phyloP scores from a whole-genome alignment of 257 asterid species.

The Plectranthus barbatus region DNA sequence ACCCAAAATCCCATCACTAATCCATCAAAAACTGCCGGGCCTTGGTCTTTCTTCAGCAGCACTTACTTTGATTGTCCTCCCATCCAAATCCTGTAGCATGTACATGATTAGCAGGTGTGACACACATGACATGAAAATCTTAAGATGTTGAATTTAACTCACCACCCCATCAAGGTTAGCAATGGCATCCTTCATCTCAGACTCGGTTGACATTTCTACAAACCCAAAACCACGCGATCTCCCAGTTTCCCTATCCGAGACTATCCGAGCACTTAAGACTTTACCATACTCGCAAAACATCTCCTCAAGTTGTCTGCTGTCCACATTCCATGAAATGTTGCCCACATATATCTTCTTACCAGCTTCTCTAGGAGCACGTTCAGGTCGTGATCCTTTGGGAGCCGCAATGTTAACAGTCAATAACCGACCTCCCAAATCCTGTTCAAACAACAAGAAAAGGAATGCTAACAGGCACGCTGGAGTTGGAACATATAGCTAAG shows the following conservation, averaged over 20 bases:
- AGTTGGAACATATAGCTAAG: too few relatives aligned
- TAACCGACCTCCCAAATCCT: conserved; percentile 68
- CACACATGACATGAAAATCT: too few relatives aligned
- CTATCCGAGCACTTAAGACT: conserved; percentile 69
- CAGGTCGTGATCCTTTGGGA: conserved; percentile 72
- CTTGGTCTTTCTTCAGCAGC: conserved; percentile 37
- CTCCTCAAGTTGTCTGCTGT: conserved; percentile 58
- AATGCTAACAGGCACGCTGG: background rate
- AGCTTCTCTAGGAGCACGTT: conserved; percentile 57
- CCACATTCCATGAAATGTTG: conserved; percentile 79
- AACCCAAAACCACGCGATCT: conserved; percentile 96
- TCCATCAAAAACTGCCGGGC: conserved; percentile 24
- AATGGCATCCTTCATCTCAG: conserved; percentile 84
- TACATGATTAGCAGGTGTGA: too few relatives aligned
- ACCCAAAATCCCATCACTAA: background rate
- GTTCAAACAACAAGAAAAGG: conserved; percentile 13
- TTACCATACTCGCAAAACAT: conserved; percentile 75
- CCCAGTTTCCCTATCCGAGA: conserved; percentile 69
- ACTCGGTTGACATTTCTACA: conserved; percentile 64
- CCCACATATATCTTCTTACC: conserved; percentile 72
- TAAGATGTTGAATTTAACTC: too few relatives aligned
- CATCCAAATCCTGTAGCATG: conserved; percentile 37
- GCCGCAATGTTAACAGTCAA: conserved; percentile 80
- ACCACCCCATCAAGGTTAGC: conserved; percentile 90
- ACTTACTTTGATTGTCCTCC: conserved; percentile 4